These are phyloP conservation scores for Xerocomellus dryophilus DNA, from an alignment of 768 basidiomycete genomes.

Conservation along the genomic window DNA sequence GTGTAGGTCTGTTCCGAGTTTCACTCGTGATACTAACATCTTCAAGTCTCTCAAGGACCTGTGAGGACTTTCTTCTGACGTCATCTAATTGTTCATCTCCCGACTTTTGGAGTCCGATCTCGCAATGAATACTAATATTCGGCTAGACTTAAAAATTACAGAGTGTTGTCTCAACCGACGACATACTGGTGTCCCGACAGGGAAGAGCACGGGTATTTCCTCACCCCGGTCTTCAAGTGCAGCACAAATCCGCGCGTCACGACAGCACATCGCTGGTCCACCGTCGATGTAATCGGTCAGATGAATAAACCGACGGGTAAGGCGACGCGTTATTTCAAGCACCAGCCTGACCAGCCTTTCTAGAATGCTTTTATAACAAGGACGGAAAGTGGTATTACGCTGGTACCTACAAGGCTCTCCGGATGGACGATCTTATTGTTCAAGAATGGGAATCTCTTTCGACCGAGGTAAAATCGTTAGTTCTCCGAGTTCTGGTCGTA, in stretches of 20 bases:
- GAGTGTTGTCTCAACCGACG: conserved; percentile 61
- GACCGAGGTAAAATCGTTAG: conserved; percentile 45
- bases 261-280: conserved; percentile 72
- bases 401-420: conserved; percentile 68
- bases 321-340: background rate
- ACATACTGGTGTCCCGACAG: conserved; percentile 79
- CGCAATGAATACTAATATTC: background rate
- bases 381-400: conserved; percentile 84
- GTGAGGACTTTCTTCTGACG: conserved; percentile 38
- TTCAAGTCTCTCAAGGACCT: conserved; percentile 52
- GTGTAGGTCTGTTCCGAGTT: conserved; percentile 40
- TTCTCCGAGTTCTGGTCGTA: background rate
- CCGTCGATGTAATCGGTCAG: conserved; percentile 57
- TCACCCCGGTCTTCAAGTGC: conserved; percentile 73
- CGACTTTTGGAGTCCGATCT: background rate
- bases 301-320: conserved; percentile 64
- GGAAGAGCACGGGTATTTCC: conserved; percentile 79
- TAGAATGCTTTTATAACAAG: conserved; percentile 81
- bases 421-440: conserved; percentile 58
- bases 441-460: conserved; percentile 71
- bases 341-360: background rate
- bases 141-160: conserved; percentile 60
- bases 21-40: conserved; percentile 2
- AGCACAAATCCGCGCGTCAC: conserved; percentile 73
- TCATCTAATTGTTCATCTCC: background rate